Percentiles rank a stretch among this genome's conserved stretches.
Evolutionary conservation across 2,329 filamentous ascomycete genomes (phyloP).

Genomic region (Neoscytalidium dimidiatum): DNA sequence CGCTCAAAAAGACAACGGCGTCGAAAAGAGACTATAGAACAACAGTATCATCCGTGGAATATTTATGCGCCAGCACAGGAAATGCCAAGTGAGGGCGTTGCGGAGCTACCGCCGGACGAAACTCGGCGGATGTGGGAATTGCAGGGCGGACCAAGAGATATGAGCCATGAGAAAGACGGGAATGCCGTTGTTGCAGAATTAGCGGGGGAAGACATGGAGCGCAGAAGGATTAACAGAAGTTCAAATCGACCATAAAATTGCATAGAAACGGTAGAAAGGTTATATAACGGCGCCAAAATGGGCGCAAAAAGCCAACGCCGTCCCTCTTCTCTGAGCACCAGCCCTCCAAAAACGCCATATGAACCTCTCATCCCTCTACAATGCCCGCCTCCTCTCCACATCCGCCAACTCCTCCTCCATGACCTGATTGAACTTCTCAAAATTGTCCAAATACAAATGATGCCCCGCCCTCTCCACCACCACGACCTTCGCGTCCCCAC

Average conservation of each 20-base stretch:
- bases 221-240: background rate
- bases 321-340: background rate
- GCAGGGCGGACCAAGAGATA: background rate
- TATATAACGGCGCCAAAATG: no score
- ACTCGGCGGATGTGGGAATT: background rate
- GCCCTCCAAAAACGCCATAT: background rate
- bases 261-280: no score
- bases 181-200: background rate
- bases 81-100: background rate
- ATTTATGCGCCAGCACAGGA: background rate
- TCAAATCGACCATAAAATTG: background rate
- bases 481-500: slow-evolving; percentile 79
- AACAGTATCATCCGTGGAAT: background rate
- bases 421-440: slow-evolving; percentile 68
- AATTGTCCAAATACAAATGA: slow-evolving; percentile 71
- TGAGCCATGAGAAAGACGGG: background rate
- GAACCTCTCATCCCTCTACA: background rate
- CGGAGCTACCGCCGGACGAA: background rate
- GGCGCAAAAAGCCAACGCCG: no score
- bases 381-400: slow-evolving; percentile 46
- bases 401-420: slow-evolving; percentile 68
- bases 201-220: background rate
- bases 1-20: background rate
- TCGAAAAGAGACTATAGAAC: background rate
- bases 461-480: slow-evolving; percentile 73